Evolutionary conservation across 1,284 basidiomycete genomes (phyloP).

Genomic region (Fomes fomentarius): DNA sequence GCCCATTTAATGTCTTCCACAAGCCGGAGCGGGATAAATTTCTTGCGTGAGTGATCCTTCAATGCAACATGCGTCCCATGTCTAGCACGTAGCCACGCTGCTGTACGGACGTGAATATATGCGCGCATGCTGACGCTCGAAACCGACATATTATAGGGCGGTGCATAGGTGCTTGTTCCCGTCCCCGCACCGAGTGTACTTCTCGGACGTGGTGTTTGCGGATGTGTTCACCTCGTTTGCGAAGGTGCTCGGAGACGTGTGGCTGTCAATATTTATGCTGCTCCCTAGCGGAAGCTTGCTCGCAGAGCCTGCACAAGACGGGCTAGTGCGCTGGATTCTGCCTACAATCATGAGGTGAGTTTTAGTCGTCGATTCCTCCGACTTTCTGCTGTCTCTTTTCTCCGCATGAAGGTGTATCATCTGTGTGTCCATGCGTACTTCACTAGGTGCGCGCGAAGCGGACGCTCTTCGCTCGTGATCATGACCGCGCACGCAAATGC

Average conservation of each 20-base stretch:
- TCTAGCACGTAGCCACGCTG: too few relatives aligned
- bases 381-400: too few relatives aligned
- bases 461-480: too few relatives aligned
- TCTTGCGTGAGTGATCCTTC: slow-evolving; percentile 58
- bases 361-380: slow-evolving; percentile 16
- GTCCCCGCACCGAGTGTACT: slow-evolving; percentile 67
- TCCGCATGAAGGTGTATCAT: too few relatives aligned
- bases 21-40: slow-evolving; percentile 77
- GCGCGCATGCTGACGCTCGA: too few relatives aligned
- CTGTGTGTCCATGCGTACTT: too few relatives aligned
- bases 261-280: slow-evolving; percentile 85
- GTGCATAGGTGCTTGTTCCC: slow-evolving; percentile 77
- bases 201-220: slow-evolving; percentile 92
- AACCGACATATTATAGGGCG: too few relatives aligned
- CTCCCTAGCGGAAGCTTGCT: slow-evolving; percentile 77
- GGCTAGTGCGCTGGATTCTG: slow-evolving; percentile 72
- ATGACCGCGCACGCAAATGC: too few relatives aligned
- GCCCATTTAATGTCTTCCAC: slow-evolving; percentile 67
- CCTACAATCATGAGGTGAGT: slow-evolving; percentile 86
- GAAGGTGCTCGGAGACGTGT: slow-evolving; percentile 94
- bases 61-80: too few relatives aligned
- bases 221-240: slow-evolving; percentile 97
- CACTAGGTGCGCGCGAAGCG: too few relatives aligned
- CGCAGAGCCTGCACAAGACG: slow-evolving; percentile 61
- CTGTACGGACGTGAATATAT: neutral